Base-by-base conservation (phyloP, 2,329 filamentous ascomycete species). In the Teratosphaeria zuluensis region DNA sequence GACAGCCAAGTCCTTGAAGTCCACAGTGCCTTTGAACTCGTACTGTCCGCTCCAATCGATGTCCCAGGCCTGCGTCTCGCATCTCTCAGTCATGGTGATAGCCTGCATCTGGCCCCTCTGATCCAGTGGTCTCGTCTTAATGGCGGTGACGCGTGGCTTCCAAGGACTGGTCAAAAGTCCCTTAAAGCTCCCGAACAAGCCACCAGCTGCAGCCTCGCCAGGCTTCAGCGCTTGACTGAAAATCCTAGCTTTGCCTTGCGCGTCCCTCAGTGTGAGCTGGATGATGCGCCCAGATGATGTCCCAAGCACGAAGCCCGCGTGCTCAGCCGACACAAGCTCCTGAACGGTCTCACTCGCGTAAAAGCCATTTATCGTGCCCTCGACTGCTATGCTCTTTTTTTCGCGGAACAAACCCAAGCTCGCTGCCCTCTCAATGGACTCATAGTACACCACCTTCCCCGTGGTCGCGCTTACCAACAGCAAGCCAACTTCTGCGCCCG, bases 361-460 rank as follows among this genome's bases (percentile, higher is more conserved):
- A 74, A 96, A 66, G 61, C 88, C 87, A 2, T 83, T 79, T 62
- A 96, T 84, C 2, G 78, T 77, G 53, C 89, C 84, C 68, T 95
- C 90, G 16, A 95, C 84, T 16, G 89, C 89, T 5, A 48, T 21
- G 63, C 85, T 87, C 64, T 88, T 85, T 68, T 89, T 88, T 70
- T 95, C 88, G 64, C 88, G 87, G 68, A 92, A 89, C 48, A 95
- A 83, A 62, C 89, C 89, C 58, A 95, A 81, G 0, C 90, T 90
- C 46, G 91, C 89, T 9, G 90, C 91, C 72, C 86, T 91, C 58
- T 92, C 91, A 63, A 97, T 89, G 46, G 90, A 95, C 72, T 97
- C 94, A 91, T 94, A 97, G 73, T 94, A 97, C 52, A 90, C 86
- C 56, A 97, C 84, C 72, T 87, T 92, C 56, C 94, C 94, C 54